Evolutionary conservation across 148 eudicot species (phyloP).

Genomic region (Agrostemma githago): DNA sequence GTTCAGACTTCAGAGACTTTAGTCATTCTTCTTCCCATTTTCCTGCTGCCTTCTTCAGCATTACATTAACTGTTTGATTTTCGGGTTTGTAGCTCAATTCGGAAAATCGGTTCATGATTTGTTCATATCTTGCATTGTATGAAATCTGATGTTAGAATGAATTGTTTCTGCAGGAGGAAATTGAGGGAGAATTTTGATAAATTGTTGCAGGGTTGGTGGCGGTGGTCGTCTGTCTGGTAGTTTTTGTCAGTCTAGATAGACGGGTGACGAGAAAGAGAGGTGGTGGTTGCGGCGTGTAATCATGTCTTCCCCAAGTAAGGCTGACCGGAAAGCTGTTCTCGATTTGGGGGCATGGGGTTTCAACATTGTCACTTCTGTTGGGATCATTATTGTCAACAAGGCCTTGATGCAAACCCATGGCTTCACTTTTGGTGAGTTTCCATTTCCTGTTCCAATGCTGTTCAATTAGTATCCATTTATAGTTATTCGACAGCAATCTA

Average conservation of each 20-base stretch:
- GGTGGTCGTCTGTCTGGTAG: background rate
- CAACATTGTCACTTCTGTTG: slow-evolving; percentile 17
- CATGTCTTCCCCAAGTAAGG: slow-evolving; percentile 17
- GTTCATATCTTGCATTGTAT: background rate
- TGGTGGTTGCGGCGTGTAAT: background rate
- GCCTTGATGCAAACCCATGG: slow-evolving; percentile 18
- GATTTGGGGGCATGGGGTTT: slow-evolving; percentile 16
- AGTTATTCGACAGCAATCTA: background rate
- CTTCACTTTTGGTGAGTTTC: slow-evolving; percentile 18
- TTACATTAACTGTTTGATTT: background rate
- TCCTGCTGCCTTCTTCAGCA: slow-evolving; percentile 1
- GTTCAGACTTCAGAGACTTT: background rate
- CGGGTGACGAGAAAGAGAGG: background rate
- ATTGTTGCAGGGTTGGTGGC: background rate
- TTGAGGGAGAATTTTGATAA: background rate
- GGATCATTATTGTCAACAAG: slow-evolving; percentile 16
- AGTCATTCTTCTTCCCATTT: background rate
- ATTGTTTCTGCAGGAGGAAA: slow-evolving; percentile 1
- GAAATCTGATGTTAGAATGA: background rate
- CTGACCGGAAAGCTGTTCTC: slow-evolving; percentile 15
- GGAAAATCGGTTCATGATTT: too few relatives aligned
- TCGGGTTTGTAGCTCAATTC: background rate
- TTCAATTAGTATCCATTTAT: too few relatives aligned
- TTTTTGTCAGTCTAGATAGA: background rate
- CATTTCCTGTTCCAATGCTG: background rate